These are phyloP conservation scores for Angomonas ambiguus DNA, from an alignment of 208 protist genomes.

Conservation along the genomic window DNA sequence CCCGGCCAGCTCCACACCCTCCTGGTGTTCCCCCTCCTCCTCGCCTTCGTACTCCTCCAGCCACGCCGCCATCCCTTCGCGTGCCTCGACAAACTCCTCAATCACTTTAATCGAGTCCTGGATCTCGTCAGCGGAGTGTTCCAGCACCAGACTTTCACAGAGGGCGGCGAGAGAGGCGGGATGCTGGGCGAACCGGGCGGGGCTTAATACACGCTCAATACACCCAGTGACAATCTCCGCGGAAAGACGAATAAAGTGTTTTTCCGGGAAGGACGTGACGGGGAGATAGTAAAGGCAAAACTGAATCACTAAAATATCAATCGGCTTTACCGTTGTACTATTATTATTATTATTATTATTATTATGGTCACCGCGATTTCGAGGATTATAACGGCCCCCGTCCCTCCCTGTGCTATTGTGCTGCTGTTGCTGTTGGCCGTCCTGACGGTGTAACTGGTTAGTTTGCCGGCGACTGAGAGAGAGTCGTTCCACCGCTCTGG, in stretches of 20 bases:
- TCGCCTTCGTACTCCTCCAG: constrained; percentile 54
- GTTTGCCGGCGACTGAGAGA: background rate
- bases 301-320: constrained; percentile 70
- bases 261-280: constrained; percentile 19
- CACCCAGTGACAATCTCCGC: constrained; percentile 58
- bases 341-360: background rate
- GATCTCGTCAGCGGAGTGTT: constrained; percentile 68
- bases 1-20: constrained; percentile 24
- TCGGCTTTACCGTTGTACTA: constrained; percentile 28
- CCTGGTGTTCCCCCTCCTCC: constrained; percentile 8
- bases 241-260: constrained; percentile 60
- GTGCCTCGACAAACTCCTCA: constrained; percentile 71
- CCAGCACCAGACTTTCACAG: constrained; percentile 66
- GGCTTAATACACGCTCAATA: constrained; percentile 54
- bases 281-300: constrained; percentile 76
- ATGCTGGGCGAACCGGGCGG: constrained; percentile 37
- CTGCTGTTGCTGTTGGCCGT: constrained; percentile 1
- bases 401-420: too few species aligned
- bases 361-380: constrained; percentile 3
- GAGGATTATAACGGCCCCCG: constrained; percentile 9
- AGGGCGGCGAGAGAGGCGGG: constrained; percentile 44
- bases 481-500: constrained; percentile 68
- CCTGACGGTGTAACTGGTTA: constrained; percentile 7
- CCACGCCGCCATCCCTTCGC: constrained; percentile 62
- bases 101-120: constrained; percentile 55